Evolutionary conservation across 2,329 filamentous ascomycete species (phyloP), one percentile per base, ranked within the genome.

Genomic region (Tympanopsis confertula): DNA sequence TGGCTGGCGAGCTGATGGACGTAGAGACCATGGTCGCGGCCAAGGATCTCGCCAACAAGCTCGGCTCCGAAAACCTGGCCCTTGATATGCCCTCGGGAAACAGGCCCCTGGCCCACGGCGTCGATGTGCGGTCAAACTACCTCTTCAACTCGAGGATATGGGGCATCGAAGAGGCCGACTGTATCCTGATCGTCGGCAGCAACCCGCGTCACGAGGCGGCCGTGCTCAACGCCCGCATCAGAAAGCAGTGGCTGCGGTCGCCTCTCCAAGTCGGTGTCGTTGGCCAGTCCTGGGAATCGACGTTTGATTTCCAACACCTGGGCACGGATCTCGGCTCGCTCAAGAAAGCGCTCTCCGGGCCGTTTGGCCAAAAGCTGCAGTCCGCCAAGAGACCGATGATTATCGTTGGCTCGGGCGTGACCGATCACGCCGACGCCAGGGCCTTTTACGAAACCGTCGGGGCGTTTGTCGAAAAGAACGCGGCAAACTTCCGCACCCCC

Each of bases 181-280:
- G 74, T 50, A 86, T 98, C 42, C 79, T 98, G 38, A 79, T 98
- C 42, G 76, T 98, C 45, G 91, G 89, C 48, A 95, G 86, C 58
- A 98, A 98, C 68, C 84, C 91, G 28, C 79, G 91, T 48, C 86
- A 94, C 55, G 91, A 98, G 65, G 91, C 91, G 43, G 86, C 91
- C 40, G 86, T 91, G 35, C 74, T 98, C 33, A 98, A 98, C 55
- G 88, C 89, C 46, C 85, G 91, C 48, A 98, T 98, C 55, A 78
- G 91, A 53, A 98, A 98, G 71, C 88, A 95, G 61, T 98, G 89
- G 84, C 70, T 98, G 49, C 82, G 88, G 48, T 95, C 91, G 24
- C 88, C 96, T 50, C 76, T 98, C 18, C 83, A 96, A 59, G 78
- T 98, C 50, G 91, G 82, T 46, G 76, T 95, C 41, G 80, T 98